Evolutionary conservation across 345 rosid species (phyloP), one percentile per base, ranked within the genome.

Genomic region (Aegle marmelos): DNA sequence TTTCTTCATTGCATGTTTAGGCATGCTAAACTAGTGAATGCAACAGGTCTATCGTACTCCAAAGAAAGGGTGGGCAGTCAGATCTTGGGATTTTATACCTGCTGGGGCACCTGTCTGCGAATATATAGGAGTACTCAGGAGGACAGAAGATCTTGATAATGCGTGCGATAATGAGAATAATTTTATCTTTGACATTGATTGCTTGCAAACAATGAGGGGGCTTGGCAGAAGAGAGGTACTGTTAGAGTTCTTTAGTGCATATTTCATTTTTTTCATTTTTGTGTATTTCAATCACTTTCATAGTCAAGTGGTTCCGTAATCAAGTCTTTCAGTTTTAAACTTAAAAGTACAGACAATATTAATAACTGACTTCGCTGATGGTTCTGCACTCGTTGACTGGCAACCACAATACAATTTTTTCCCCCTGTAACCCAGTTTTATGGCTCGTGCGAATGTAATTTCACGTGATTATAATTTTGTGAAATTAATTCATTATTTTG

Each of bases 61-160:
- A 33, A 90, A 87, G 73, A 96, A 96, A 78, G 99, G 98, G 6
- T 96, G 99, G 98, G 98, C 95, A 60, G 98, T 94, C 62, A 87
- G 97, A 85, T 92, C 98, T 11, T 92, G 98, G 98, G 97, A 94
- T 62, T 96, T 88, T 81, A 91, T 96, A 76, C 97, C 95, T 50
- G 82, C 99, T 68, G 99, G 98, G 14, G 90, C 98, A 27, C 98
- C 98, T 6, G 93, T 94, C 5, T 96, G 98, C 67, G 98, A 96
- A 83, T 96, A 96, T 63, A 84, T 86, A 31, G 99, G 99, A 70
- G 83, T 83, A 17, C 88, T 96, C 50, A 86, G 70, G 68, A 90
- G 89, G 81, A 86, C 97, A 7, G 97, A 90, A 59, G 99, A 96
- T 78, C 61, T 90, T 53, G 98, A 92, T 61, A 84, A 66, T 81